phyloP scores from a whole-genome alignment of 2,329 filamentous ascomycete genomes.

The Fonsecaea erecta region DNA sequence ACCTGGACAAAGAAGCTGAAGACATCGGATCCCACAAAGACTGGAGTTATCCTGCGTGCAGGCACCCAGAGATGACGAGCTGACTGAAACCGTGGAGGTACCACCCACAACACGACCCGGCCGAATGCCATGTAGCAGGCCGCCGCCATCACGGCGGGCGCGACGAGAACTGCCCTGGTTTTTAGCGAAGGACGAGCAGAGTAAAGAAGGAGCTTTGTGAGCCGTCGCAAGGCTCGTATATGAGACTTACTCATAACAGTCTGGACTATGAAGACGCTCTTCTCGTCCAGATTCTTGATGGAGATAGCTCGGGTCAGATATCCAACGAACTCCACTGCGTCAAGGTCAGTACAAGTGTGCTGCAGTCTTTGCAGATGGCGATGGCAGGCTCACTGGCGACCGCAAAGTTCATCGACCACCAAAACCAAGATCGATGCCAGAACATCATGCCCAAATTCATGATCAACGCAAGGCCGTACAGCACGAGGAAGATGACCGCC shows the following conservation, averaged over 20 bases:
- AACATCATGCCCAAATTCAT: conserved; percentile 43
- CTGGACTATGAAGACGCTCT: conserved; percentile 39
- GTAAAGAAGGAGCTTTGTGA: background rate
- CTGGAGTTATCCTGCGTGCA: conserved; percentile 44
- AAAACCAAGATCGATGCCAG: conserved; percentile 46
- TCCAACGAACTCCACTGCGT: conserved; percentile 45
- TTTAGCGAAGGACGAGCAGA: background rate
- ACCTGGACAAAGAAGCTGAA: conserved; percentile 53
- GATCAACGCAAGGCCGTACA: conserved; percentile 41
- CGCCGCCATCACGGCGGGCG: conserved; percentile 53
- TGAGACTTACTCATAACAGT: conserved; percentile 44
- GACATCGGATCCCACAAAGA: conserved; percentile 52
- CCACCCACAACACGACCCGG: conserved; percentile 52
- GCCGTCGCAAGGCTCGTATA: background rate
- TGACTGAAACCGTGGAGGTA: conserved; percentile 40
- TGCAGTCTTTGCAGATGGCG: background rate
- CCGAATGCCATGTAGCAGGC: conserved; percentile 55
- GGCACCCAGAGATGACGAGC: conserved; percentile 46
- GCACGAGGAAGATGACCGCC: conserved; percentile 43
- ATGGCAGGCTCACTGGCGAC: conserved; percentile 39
- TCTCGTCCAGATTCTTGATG: conserved; percentile 22
- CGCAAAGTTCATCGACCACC: conserved; percentile 54
- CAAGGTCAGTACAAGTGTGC: conserved; percentile 2
- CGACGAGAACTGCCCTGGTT: conserved; percentile 45
- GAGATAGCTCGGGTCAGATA: conserved; percentile 44